Base-by-base conservation (phyloP, 768 basidiomycete genomes). In the Rhodotorula graminis region DNA sequence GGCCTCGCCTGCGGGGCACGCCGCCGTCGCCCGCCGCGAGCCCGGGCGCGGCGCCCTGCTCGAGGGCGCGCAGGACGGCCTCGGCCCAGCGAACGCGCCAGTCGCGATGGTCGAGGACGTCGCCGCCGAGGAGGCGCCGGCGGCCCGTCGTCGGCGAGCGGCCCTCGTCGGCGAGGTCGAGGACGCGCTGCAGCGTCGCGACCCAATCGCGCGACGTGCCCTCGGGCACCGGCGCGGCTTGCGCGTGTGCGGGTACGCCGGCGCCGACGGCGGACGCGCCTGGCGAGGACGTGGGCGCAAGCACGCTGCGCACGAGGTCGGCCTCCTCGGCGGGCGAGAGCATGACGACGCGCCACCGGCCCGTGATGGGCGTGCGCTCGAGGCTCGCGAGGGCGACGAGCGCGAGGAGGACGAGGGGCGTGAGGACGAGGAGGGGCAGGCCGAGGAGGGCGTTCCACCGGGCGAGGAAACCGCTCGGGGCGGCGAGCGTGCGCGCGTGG, bases 21-120 rank as follows among this genome's bases (percentile, higher is more conserved):
- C 37, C 37, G 64, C 11, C 67, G 25, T 68, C 52, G 50, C 72
- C 73, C 16, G 84, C 82, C 23, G 86, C 86, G 15, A 94, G 82
- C 25, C 87, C 71, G 14, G 33, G 52, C 11, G 76, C 18, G 89
- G 58, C 67, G 57, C 85, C 89, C 44, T 81, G 75, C 81, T 97
- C 94, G 40, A 99, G 85, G 66, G 84, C 84, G 27, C 90, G 87
- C 31, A 97, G 82, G 4, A 90, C 92, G 29, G 87, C 85, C 65
- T 86, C 85, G 19, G 95, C 92, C 94, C 95, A 97, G 29, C 82
- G 78, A 79, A 90, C 90, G 69, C 94, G 86, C 95, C 95, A 98
- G 81, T 99, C 95, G 37, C 84, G 85, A 2, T 84, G 80, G 47
- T 90, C 86, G 64, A 98, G 84, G 50, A 91, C 84, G 56, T 83